Evolutionary conservation across 805 yeast genomes (phyloP), one percentile per base, ranked within the genome.

Genomic region (Cyberlindnera veronae): DNA sequence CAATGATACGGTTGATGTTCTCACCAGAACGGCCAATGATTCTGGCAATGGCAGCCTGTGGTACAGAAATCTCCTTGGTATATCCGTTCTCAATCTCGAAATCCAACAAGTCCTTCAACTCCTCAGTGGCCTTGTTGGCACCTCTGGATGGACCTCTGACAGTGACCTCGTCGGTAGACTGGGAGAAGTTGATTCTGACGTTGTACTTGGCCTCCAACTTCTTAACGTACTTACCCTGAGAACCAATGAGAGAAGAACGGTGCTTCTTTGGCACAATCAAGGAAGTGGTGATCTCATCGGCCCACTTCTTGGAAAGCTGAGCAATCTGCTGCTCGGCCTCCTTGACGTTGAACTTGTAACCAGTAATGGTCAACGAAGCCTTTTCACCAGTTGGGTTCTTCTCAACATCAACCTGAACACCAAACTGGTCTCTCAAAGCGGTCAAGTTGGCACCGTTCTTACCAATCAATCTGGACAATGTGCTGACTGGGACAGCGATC

Each of bases 21-120:
- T 86, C 91, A 59, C 98, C 97, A 45, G 73, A 71, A 57, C 84
- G 88, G 55, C 99, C 99, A 60, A 93, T 89, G 43, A 93, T 80
- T 58, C 88, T 74, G 16, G 96, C 74, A 44, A 91, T 74, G n/a
- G 88, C 81, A 45, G 73, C 76, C 31, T 72, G 60, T 28, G 96
- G 95, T 37, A 93, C 81, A 34, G 66, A 59, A 29, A 91, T 60
- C n/a, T 68, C 65, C 49, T 77, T 71, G 42, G 75, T 72, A 65
- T 77, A 77, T 14, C 95, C 91, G 58, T 89, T 87, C 53, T 86
- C 95, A 55, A 76, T 81, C 63, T 90, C 98, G 62, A 83, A 93
- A 51, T 84, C 82, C 51, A 86, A 70, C 47, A 95, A 72, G 41
- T 89, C 96, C 51, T 75, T 72, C 57, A 95, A 67, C 68, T 90